phyloP scores from a whole-genome alignment of 164 flowering plant species.

The Vitis riparia region DNA sequence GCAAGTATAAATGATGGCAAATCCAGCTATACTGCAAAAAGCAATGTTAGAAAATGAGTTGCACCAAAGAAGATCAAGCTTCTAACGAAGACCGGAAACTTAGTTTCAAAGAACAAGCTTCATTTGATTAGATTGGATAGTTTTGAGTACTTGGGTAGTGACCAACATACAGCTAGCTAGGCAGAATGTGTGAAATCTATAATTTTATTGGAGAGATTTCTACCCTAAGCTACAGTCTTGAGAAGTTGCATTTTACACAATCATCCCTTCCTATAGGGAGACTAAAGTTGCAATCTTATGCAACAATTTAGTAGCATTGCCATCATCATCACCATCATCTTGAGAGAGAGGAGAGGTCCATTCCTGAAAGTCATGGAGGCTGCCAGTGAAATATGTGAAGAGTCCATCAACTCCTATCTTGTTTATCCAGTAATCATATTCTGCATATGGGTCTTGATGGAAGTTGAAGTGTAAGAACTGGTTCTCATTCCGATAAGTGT shows the following conservation, averaged over 20 bases:
- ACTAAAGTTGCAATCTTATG: conserved; percentile 45
- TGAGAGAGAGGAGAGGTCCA: conserved; percentile 42
- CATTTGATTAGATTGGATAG: too few species aligned
- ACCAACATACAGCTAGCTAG: too few species aligned
- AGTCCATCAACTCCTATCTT: conserved; percentile 84
- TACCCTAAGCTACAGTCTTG: too few species aligned
- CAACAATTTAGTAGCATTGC: conserved; percentile 35
- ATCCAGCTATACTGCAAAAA: too few species aligned
- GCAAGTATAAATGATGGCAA: too few species aligned
- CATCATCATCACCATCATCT: conserved; percentile 20
- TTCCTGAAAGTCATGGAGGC: conserved; percentile 74
- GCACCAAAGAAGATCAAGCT: too few species aligned
- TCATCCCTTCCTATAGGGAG: conserved; percentile 19
- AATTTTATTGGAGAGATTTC: too few species aligned
- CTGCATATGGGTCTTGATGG: conserved; percentile 76
- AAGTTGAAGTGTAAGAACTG: conserved; percentile 66
- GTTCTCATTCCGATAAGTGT: conserved; percentile 84
- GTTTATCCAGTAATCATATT: conserved; percentile 85
- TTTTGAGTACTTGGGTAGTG: too few species aligned
- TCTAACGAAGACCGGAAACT: too few species aligned
- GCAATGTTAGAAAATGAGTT: too few species aligned
- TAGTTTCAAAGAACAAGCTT: too few species aligned
- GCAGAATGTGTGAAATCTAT: too few species aligned
- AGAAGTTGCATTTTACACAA: not conserved
- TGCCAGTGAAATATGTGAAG: conserved; percentile 94